A percentile compares a stretch with the other conserved stretches of the same genome.
Evolutionary conservation across 257 asterid species (phyloP).

Genomic region (Solanum tarijense): DNA sequence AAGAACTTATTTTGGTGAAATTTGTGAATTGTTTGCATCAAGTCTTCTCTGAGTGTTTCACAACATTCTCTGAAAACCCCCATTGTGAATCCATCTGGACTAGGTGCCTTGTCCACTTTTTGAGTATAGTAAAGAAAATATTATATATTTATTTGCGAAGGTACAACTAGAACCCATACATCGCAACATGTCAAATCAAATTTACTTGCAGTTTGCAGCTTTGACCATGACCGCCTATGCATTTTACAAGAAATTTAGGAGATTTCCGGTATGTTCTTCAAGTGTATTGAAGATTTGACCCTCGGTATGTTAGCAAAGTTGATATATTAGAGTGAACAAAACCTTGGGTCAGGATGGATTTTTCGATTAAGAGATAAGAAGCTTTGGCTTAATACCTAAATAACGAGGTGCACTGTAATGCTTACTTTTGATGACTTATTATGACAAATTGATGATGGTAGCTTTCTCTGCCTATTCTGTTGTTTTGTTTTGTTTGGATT

Average conservation of each 20-base stretch:
- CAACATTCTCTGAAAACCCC: not conserved
- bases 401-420: not conserved
- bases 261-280: not conserved
- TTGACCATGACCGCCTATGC: not conserved
- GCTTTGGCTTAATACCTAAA: not conserved
- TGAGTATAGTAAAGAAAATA: not conserved
- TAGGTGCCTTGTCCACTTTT: not conserved
- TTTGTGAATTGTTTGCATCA: not conserved
- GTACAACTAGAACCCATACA: not conserved
- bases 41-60: not conserved
- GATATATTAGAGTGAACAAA: not conserved
- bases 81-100: not conserved
- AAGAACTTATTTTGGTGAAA: not conserved
- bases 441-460: not conserved
- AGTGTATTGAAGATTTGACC: not conserved
- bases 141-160: not conserved
- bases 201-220: not conserved
- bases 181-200: not conserved
- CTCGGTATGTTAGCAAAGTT: not conserved
- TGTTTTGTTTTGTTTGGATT: not conserved
- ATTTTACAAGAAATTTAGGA: not conserved
- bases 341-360: not conserved
- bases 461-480: not conserved
- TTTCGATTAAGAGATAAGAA: not conserved
- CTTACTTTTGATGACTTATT: not conserved